Evolutionary conservation across 1,284 basidiomycete species (phyloP), one percentile per base, ranked within the genome.

Genomic region (Melanopsichium pennsylvanicum): DNA sequence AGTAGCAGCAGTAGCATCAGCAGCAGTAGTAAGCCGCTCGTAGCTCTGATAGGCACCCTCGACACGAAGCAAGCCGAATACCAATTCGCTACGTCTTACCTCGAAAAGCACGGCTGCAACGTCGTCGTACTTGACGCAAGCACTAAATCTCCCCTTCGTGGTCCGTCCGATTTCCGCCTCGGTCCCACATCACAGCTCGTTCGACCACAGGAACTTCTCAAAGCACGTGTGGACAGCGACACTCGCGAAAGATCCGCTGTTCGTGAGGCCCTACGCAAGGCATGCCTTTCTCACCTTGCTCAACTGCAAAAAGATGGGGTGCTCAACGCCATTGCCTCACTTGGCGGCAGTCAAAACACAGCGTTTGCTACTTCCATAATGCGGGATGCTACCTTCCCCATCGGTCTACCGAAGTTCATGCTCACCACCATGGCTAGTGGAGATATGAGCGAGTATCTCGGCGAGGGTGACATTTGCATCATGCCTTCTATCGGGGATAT

Each of bases 401-500:
- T 69, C 22, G 66, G 66, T 4, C 34, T 69, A 39, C 66, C 66
- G 34, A 69, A 69, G 35, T 56, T 63, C 48, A 44, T 58, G 50
- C 55, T 69, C 32, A 56, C 60, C 2, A 69, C 66, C 29, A 69
- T 69, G 66, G 60, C 57, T 1, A 57, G 56, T 19, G 60, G 66
- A 22, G 66, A 69, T 16, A 43, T 64, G 12, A 52, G 50, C 51
- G 45, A 48, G 32, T 69, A 63, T 19, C 37, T 64, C 5, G 66
- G 66, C 32, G 66, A 69, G 27, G 51, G 50, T 40, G 66, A 64
- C 21, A 64, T 69, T 19, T 50, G 46, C 44, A 51, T 69, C 45
- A 59, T 63, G 60, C 66, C 66, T 11, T 59, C 55, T 12, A 32
- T 69, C 29, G 60, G 50, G n/a, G 66, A 69, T 36, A 69, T 69